Conservation (phyloP, 2,329 filamentous ascomycete genomes). For the Pseudocercospora fijiensis region DNA sequence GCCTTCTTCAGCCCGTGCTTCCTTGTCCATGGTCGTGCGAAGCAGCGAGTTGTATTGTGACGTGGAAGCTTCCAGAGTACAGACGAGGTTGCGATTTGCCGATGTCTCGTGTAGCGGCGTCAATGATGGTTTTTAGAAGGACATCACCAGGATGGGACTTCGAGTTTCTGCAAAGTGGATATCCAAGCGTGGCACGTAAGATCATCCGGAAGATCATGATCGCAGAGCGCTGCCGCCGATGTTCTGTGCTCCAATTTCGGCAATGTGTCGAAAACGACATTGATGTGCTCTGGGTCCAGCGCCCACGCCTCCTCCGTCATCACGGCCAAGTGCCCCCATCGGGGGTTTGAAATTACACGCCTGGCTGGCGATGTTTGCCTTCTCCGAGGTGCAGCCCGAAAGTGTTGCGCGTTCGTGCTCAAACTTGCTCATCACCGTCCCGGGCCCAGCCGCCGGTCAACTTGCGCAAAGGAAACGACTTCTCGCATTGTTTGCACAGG, state of each 20-base stretch:
- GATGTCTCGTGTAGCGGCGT: neutral
- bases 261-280: neutral
- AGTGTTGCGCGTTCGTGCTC: neutral
- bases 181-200: neutral
- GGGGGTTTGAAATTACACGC: neutral
- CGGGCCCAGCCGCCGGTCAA: slow-evolving; percentile 7
- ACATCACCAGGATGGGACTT: neutral
- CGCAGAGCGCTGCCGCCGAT: neutral
- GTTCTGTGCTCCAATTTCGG: neutral
- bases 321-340: neutral
- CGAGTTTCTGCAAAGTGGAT: neutral
- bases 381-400: slow-evolving; percentile 1
- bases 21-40: slow-evolving; percentile 15
- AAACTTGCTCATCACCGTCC: slow-evolving; percentile 23
- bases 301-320: neutral
- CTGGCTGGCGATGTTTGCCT: neutral
- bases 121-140: neutral
- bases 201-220: too few species aligned
- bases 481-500: neutral
- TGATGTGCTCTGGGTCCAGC: neutral
- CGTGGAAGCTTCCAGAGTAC: too few species aligned
- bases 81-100: neutral
- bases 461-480: neutral
- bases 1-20: slow-evolving; percentile 8
- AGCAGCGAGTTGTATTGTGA: neutral